Conservation (phyloP, 2,329 filamentous ascomycete species). For the Trichoderma sp. region DNA sequence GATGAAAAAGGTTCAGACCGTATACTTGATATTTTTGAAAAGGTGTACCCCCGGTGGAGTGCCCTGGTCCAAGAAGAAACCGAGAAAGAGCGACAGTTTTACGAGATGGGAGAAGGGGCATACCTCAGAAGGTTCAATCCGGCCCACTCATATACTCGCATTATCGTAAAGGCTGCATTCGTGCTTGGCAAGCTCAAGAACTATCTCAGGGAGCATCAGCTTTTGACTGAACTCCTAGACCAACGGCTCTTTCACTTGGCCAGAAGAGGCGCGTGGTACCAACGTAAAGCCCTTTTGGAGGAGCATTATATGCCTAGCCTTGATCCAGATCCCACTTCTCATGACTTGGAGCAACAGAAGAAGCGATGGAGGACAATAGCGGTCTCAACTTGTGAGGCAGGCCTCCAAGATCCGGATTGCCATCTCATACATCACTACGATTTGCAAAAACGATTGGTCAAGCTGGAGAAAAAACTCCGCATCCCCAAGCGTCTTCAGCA, state of each 20-base stretch:
- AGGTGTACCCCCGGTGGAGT: constrained; percentile 80
- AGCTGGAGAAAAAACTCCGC: constrained; percentile 82
- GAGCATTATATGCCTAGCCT: constrained; percentile 87
- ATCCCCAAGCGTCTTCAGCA: constrained; percentile 86
- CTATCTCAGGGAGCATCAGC: constrained; percentile 71
- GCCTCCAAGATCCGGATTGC: constrained; percentile 83
- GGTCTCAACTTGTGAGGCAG: constrained; percentile 78
- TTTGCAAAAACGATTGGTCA: constrained; percentile 87
- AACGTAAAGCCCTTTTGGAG: constrained; percentile 89
- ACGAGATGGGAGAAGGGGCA: constrained; percentile 80
- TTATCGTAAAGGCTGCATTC: constrained; percentile 83
- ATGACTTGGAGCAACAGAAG: constrained; percentile 59
- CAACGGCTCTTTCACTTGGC: constrained; percentile 85
- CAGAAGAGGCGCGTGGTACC: constrained; percentile 89
- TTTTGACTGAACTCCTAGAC: constrained; percentile 72
- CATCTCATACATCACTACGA: constrained; percentile 95
- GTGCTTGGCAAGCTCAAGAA: constrained; percentile 81
- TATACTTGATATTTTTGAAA: constrained; percentile 71
- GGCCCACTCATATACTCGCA: constrained; percentile 89
- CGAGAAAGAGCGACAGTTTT: constrained; percentile 72
- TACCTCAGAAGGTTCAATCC: constrained; percentile 90
- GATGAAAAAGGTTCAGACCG: constrained; percentile 65
- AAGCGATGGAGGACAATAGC: constrained; percentile 81
- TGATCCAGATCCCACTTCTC: constrained; percentile 44
- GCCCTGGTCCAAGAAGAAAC: constrained; percentile 71